Evolutionary conservation across 2,329 filamentous ascomycete genomes (phyloP), one percentile per base, ranked within the genome.

Genomic region (Madurella fahalii): DNA sequence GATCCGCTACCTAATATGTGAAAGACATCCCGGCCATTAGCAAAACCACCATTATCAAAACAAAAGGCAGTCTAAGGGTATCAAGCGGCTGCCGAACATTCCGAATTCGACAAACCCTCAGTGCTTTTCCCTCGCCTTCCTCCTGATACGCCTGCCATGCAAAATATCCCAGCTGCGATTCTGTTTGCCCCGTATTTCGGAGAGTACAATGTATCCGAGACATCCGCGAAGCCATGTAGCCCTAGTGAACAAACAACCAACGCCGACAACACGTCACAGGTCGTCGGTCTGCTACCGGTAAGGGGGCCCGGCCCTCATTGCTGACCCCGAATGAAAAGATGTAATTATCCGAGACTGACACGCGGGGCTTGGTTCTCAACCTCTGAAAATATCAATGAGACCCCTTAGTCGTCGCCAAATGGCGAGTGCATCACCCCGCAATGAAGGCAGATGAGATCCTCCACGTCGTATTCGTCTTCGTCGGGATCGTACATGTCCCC

Each of bases 351-450:
- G n/a, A 25, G 25, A 7, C 25, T 25, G 25, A 3, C 25, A 7
- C 7, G 7, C 7, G 25, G 25, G 7, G 25, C 25, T 7, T 25
- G 25, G 7, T 25, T 25, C 25, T 25, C 25, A 7, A n/a, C n/a
- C n/a, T 25, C 3, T 25, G 25, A 25, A 25, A 25, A 25, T 25
- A 25, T 25, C 25, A 7, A 25, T 4, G 31, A 47, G 40, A 42
- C 40, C 9, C 32, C 12, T 47, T 40, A 54, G 16, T 54, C 52
- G 2, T 54, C 52, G n/a, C 49, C 47, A 40, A 44, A 56, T 11
- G 52, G 54, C 5, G 49, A 52, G 31, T 62, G 60, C 20, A 63
- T 52, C 13, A 58, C 51, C 9, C 53, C 53, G 39, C 63, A 65
- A 11, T 55, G 47, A 16, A 49, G 50, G 43, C 63, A 65, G 25